Percentiles rank a stretch among this genome's conserved stretches.
phyloP scores from a whole-genome alignment of 768 basidiomycete genomes.

The Gautieria morchelliformis region DNA sequence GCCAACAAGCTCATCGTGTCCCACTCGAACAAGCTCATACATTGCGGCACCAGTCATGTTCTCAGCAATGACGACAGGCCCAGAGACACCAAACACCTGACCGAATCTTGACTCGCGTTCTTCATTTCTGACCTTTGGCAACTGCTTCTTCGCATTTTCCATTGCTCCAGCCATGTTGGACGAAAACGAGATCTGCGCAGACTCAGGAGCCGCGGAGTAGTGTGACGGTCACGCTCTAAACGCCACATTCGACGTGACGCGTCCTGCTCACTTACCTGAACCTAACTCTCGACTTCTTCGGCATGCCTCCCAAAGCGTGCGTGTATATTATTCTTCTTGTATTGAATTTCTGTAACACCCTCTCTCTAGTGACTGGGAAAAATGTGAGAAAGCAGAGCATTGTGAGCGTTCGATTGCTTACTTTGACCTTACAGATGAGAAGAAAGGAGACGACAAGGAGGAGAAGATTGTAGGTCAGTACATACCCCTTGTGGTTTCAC shows the following conservation, averaged over 20 bases:
- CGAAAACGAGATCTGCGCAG: neutral
- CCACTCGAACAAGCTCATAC: slow-evolving; percentile 97
- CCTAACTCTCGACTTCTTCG: slow-evolving; percentile 15
- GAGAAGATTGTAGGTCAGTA: slow-evolving; percentile 82
- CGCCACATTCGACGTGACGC: slow-evolving; percentile 25
- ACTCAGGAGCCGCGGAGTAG: slow-evolving; percentile 1
- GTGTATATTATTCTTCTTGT: slow-evolving; percentile 23
- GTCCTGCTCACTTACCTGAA: slow-evolving; percentile 19
- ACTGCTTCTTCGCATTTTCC: slow-evolving; percentile 79
- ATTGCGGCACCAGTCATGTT: slow-evolving; percentile 95
- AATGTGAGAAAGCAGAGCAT: slow-evolving; percentile 48
- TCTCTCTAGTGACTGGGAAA: slow-evolving; percentile 86
- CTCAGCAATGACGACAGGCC: slow-evolving; percentile 95
- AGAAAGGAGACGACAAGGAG: slow-evolving; percentile 82
- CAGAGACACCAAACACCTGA: slow-evolving; percentile 90
- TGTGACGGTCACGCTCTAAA: slow-evolving; percentile 10
- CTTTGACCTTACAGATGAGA: slow-evolving; percentile 50
- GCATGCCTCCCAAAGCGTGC: slow-evolving; percentile 93
- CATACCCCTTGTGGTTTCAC: neutral
- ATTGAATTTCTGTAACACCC: neutral
- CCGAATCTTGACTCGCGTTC: slow-evolving; percentile 82
- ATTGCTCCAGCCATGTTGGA: slow-evolving; percentile 81
- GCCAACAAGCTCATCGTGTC: slow-evolving; percentile 96
- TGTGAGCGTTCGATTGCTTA: neutral
- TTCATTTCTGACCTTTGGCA: slow-evolving; percentile 85